phyloP scores from a whole-genome alignment of 257 asterid species.

The Verbena officinalis region DNA sequence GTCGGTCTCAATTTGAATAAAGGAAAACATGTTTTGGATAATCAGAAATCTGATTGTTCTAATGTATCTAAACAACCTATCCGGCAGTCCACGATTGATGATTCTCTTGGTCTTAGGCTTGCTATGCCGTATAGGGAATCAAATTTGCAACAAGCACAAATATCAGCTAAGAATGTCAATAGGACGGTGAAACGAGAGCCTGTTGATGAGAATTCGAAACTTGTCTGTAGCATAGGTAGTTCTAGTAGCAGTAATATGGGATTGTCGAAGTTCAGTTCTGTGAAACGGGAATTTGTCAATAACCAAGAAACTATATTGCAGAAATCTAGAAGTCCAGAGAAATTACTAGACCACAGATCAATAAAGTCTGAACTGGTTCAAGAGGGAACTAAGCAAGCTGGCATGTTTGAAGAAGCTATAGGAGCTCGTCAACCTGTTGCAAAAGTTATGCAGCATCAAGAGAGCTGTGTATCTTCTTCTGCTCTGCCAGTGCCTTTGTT shows the following conservation, averaged over 20 bases:
- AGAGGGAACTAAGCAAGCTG: constrained; percentile 35
- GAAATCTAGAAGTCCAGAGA: constrained; percentile 35
- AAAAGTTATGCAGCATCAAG: constrained; percentile 55
- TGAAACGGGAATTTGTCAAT: constrained; percentile 50
- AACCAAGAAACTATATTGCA: constrained; percentile 38
- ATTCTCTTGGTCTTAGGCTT: constrained; percentile 73
- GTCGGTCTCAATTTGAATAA: constrained; percentile 37
- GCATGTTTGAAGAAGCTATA: constrained; percentile 28
- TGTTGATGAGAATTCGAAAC: constrained; percentile 46
- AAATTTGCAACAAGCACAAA: constrained; percentile 33
- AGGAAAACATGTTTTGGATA: constrained; percentile 50
- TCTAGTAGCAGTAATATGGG: constrained; percentile 41
- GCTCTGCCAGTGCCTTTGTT: constrained; percentile 47
- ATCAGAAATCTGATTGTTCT: constrained; percentile 36
- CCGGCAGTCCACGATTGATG: constrained; percentile 43
- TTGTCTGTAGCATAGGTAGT: constrained; percentile 43
- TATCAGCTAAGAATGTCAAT: constrained; percentile 31
- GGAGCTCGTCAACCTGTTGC: constrained; percentile 36
- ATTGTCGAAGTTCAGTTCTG: constrained; percentile 35
- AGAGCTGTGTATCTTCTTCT: constrained; percentile 64
- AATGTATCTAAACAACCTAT: constrained; percentile 28
- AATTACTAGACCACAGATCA: constrained; percentile 41
- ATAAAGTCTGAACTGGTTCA: constrained; percentile 61
- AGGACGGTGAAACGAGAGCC: constrained; percentile 72
- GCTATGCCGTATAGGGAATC: constrained; percentile 39